These are phyloP conservation scores for Seiridium unicorne DNA, from an alignment of 2,329 filamentous ascomycete species.

Conservation along the genomic window DNA sequence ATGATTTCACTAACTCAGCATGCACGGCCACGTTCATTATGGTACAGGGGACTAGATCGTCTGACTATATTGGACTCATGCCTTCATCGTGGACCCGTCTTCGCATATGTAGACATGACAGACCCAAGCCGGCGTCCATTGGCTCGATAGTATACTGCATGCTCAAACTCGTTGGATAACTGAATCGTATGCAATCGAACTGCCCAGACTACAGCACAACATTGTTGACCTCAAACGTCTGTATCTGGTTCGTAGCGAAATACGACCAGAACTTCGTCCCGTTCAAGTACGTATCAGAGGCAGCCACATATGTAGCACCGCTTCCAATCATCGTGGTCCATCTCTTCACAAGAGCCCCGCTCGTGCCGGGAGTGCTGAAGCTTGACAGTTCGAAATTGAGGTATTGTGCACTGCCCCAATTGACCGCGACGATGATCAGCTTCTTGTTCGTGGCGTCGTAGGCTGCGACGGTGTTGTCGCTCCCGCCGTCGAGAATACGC, in stretches of 20 bases:
- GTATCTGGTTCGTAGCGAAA: slow-evolving; percentile 31
- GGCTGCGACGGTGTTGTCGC: slow-evolving; percentile 34
- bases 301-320: slow-evolving; percentile 30
- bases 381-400: slow-evolving; percentile 36
- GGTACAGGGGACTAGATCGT: too few species aligned
- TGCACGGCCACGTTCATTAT: too few species aligned
- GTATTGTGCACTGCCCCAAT: slow-evolving; percentile 35
- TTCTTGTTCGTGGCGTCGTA: slow-evolving; percentile 30
- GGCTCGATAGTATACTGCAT: too few species aligned
- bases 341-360: slow-evolving; percentile 30
- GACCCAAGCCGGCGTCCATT: too few species aligned
- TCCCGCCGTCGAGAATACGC: slow-evolving; percentile 34
- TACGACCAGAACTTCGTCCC: slow-evolving; percentile 34
- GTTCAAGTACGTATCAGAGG: slow-evolving; percentile 28
- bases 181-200: neutral
- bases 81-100: too few species aligned
- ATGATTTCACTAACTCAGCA: too few species aligned
- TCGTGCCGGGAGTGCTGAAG: slow-evolving; percentile 27
- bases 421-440: slow-evolving; percentile 21
- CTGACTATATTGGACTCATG: too few species aligned
- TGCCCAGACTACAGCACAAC: slow-evolving; percentile 1
- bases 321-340: slow-evolving; percentile 36
- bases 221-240: slow-evolving; percentile 34
- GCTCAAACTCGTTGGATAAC: too few species aligned
- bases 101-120: too few species aligned